These are phyloP conservation scores for Hevea brasiliensis DNA, from an alignment of 345 rosid species.

Conservation along the genomic window DNA sequence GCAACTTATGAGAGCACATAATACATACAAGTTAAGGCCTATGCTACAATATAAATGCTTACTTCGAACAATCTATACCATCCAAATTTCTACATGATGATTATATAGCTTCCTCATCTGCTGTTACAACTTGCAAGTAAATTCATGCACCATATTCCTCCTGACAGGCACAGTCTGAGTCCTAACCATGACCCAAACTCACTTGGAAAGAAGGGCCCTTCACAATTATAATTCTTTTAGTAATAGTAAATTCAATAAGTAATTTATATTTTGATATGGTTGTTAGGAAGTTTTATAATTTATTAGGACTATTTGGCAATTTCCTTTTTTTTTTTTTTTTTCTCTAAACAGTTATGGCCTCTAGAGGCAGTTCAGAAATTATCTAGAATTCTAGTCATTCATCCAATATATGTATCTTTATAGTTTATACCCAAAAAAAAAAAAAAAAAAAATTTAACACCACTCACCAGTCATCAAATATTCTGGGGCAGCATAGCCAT, in stretches of 20 bases:
- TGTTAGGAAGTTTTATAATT: no score
- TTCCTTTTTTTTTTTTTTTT: not conserved
- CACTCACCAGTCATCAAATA: conserved; percentile 44
- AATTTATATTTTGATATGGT: no score
- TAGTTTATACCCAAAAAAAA: no score
- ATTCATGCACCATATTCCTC: no score
- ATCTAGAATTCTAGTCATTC: not conserved
- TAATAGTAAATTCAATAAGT: no score
- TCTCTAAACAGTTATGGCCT: no score
- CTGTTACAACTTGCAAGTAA: no score
- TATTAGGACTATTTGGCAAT: not conserved
- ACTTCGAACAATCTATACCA: not conserved
- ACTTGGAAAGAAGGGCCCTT: no score
- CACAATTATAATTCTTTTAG: no score
- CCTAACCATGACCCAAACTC: no score
- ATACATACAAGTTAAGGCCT: not conserved
- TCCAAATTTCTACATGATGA: not conserved
- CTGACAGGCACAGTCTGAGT: no score
- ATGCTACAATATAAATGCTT: not conserved
- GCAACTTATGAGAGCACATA: not conserved
- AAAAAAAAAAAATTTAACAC: not conserved
- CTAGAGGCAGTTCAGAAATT: not conserved
- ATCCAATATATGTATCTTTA: not conserved
- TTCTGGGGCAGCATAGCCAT: conserved; percentile 48
- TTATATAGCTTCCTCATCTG: not conserved